Conservation (phyloP, 1,284 basidiomycete species). For the Tetrapyrgos nigripes region DNA sequence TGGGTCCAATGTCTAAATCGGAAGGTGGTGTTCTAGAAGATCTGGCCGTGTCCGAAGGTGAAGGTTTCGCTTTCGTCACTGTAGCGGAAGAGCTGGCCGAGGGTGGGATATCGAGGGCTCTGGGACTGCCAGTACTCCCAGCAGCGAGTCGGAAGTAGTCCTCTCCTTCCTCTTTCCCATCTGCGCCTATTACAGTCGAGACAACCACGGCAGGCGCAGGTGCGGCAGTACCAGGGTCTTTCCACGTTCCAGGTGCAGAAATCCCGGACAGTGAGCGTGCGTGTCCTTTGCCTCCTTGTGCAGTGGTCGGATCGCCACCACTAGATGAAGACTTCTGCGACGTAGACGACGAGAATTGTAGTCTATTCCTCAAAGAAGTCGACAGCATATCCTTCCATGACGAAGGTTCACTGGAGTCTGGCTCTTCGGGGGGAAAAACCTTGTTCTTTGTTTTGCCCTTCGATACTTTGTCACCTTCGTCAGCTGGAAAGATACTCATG, state of each 20-base stretch:
- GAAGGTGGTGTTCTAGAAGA: background rate
- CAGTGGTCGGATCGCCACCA: constrained; percentile 7
- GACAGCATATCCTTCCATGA: constrained; percentile 28
- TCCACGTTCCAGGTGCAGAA: constrained; percentile 47
- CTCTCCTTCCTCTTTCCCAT: constrained; percentile 41
- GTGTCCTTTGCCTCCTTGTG: constrained; percentile 24
- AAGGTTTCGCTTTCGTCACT: constrained; percentile 44
- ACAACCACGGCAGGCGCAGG: constrained; percentile 57
- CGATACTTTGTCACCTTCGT: constrained; percentile 29
- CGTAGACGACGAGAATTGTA: constrained; percentile 40
- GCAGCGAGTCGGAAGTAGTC: constrained; percentile 41
- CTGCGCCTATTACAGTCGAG: constrained; percentile 49
- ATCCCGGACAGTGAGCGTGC: constrained; percentile 43
- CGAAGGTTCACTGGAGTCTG: background rate
- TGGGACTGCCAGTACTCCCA: constrained; percentile 15
- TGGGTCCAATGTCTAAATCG: background rate
- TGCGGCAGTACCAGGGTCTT: constrained; percentile 55
- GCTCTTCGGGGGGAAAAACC: constrained; percentile 18
- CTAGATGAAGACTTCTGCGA: constrained; percentile 40
- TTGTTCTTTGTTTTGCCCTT: constrained; percentile 36
- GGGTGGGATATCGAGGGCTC: constrained; percentile 20
- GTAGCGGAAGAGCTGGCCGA: constrained; percentile 48
- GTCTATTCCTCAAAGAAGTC: constrained; percentile 44
- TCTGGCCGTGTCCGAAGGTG: constrained; percentile 35
- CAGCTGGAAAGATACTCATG: constrained; percentile 3